A percentile compares a stretch with the other conserved stretches of the same genome.
Evolutionary conservation across 2,329 filamentous ascomycete genomes (phyloP).

Genomic region (Nothophoma quercina): DNA sequence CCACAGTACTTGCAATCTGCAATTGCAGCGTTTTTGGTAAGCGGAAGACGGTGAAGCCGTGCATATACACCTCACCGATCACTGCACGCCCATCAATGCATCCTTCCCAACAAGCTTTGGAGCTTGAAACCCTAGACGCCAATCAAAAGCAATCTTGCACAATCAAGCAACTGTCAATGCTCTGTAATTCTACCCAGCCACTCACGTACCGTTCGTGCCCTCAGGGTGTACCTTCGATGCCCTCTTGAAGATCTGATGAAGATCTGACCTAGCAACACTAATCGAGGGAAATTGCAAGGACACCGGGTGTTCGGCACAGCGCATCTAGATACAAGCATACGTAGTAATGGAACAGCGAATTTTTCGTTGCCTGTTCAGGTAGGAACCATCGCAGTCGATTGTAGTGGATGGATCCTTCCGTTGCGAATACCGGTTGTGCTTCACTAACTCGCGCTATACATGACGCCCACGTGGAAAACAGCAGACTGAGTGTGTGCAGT

Average conservation of each 20-base stretch:
- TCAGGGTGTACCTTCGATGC: neutral
- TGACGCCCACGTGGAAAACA: neutral
- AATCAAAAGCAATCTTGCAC: neutral
- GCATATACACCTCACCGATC: neutral
- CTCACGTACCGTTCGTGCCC: neutral
- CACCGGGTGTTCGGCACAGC: too few relatives aligned
- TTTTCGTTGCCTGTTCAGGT: conserved; percentile 3
- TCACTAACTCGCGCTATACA: neutral
- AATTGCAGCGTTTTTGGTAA: neutral
- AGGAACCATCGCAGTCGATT: conserved; percentile 5
- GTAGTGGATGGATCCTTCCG: conserved; percentile 8
- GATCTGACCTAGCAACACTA: too few relatives aligned
- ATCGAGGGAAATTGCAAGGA: too few relatives aligned
- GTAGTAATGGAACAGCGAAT: too few relatives aligned
- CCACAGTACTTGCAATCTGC: neutral
- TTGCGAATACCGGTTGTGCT: neutral
- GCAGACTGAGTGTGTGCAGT: neutral
- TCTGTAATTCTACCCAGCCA: neutral
- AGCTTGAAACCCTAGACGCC: neutral
- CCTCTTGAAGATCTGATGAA: neutral
- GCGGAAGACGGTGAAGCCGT: neutral
- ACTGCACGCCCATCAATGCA: neutral
- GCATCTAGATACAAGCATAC: too few relatives aligned
- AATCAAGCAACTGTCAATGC: neutral
- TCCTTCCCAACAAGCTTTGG: neutral